Evolutionary conservation across 768 basidiomycete genomes (phyloP).

Genomic region (Mycena haematopus): DNA sequence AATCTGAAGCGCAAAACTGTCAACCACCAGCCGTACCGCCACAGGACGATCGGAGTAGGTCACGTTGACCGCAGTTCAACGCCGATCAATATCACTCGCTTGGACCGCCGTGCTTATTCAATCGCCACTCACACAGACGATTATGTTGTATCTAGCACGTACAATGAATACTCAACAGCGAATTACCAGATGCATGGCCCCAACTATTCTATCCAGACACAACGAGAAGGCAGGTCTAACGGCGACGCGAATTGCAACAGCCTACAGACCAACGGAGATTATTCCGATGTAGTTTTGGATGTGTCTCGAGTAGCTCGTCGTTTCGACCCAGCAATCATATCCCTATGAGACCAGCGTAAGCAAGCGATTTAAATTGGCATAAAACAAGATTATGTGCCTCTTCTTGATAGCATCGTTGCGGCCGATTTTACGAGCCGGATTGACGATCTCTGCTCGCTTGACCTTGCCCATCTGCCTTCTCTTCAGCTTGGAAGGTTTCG

Average conservation of each 20-base stretch:
- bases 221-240: neutral
- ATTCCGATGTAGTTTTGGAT: neutral
- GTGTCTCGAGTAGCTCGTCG: constrained; percentile 46
- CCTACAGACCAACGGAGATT: too few species aligned
- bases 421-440: constrained; percentile 71
- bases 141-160: neutral
- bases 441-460: constrained; percentile 79
- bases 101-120: neutral
- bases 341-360: constrained; percentile 49
- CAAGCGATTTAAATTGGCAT: constrained; percentile 9
- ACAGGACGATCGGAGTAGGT: neutral
- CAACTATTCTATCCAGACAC: neutral
- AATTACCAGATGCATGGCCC: neutral
- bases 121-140: too few species aligned
- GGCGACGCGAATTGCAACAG: too few species aligned
- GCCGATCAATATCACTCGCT: neutral
- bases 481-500: constrained; percentile 90
- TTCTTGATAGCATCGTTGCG: constrained; percentile 76
- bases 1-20: too few species aligned
- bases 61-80: neutral
- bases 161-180: neutral
- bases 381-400: constrained; percentile 51
- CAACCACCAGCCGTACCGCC: too few species aligned
- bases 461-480: constrained; percentile 85
- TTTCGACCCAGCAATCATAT: constrained; percentile 81